phyloP scores from a whole-genome alignment of 2,329 filamentous ascomycete species.

The Camptophora hylomeconis region DNA sequence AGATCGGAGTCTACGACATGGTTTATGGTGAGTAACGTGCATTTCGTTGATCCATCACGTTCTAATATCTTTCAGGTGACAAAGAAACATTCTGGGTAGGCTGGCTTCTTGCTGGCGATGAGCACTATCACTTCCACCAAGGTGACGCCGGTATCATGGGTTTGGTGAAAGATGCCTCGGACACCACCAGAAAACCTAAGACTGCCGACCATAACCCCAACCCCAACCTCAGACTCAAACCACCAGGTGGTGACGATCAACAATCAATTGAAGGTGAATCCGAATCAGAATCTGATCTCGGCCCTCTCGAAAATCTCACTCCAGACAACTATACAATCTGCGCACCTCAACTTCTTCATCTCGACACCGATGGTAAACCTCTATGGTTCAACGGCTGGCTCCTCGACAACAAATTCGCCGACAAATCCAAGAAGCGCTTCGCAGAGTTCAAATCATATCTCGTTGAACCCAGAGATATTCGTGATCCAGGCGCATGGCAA shows the following conservation, averaged over 20 bases:
- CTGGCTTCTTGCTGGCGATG: constrained; percentile 33
- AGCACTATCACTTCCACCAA: constrained; percentile 31
- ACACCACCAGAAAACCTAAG: constrained; percentile 2
- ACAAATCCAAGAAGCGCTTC: constrained; percentile 23
- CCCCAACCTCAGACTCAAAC: constrained; percentile 12
- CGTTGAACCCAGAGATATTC: constrained; percentile 14
- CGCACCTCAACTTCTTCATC: constrained; percentile 33
- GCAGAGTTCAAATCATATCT: constrained; percentile 23
- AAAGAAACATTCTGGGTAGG: constrained; percentile 39
- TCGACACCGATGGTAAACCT: constrained; percentile 27
- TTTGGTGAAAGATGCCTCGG: constrained; percentile 2
- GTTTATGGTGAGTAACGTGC: constrained; percentile 26
- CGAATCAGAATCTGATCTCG: constrained; percentile 3
- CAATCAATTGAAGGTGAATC: constrained; percentile 6
- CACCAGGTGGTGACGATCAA: constrained; percentile 10
- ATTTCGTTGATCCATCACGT: not conserved
- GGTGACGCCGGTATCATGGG: constrained; percentile 22
- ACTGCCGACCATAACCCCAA: constrained; percentile 6
- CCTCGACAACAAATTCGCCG: constrained; percentile 30
- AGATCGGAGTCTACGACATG: constrained; percentile 34
- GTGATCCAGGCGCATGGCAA: constrained; percentile 17
- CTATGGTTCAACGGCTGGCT: constrained; percentile 37
- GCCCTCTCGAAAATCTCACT: not conserved
- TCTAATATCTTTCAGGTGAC: constrained; percentile 24
- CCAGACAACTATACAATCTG: constrained; percentile 26